These are phyloP conservation scores for Kwoniella dejecticola DNA, from an alignment of 768 basidiomycete species.

Conservation along the genomic window DNA sequence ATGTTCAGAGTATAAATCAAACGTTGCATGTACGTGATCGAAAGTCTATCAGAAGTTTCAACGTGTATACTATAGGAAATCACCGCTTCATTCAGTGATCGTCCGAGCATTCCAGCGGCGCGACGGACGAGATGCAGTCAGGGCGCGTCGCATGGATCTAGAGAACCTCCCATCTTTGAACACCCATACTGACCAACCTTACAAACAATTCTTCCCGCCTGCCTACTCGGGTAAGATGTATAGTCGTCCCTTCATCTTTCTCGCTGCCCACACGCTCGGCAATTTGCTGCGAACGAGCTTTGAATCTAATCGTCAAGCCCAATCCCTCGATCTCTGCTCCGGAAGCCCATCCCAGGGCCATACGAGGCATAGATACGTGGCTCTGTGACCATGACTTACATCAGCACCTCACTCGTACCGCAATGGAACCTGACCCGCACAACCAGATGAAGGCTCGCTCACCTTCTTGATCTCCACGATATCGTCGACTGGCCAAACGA, in stretches of 20 bases:
- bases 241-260: slow-evolving; percentile 46
- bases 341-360: slow-evolving; percentile 56
- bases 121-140: no score
- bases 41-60: no score
- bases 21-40: no score
- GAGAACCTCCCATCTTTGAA: slow-evolving; percentile 56
- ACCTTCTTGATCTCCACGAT: slow-evolving; percentile 57
- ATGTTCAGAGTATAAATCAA: no score
- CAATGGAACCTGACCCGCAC: no score
- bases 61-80: no score
- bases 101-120: no score
- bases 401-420: no score
- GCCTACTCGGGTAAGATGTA: slow-evolving; percentile 54
- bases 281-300: slow-evolving; percentile 36
- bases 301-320: slow-evolving; percentile 56
- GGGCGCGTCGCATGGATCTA: no score
- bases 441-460: no score
- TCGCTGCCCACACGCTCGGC: slow-evolving; percentile 34
- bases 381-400: no score
- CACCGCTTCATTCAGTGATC: no score
- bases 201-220: slow-evolving; percentile 57
- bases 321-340: slow-evolving; percentile 56
- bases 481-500: slow-evolving; percentile 53
- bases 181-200: slow-evolving; percentile 54
- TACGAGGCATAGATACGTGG: slow-evolving; percentile 56